Base-by-base conservation (phyloP, 768 basidiomycete genomes). In the Tephrocybe sp. region DNA sequence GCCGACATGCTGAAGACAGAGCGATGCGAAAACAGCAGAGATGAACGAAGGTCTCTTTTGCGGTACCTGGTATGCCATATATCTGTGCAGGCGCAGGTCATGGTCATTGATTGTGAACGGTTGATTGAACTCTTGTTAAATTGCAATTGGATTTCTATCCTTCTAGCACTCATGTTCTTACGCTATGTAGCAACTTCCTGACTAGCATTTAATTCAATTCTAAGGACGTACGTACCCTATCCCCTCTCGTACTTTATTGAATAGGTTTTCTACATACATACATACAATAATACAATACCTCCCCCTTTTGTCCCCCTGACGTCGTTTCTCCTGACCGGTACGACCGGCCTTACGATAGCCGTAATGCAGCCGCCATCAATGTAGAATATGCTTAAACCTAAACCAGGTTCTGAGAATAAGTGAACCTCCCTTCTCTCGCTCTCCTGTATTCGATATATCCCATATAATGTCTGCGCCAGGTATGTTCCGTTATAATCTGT, bases 1-100 rank as follows among this genome's bases (percentile, higher is more conserved):
- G 71, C 53, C 58, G 65, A 25, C 59, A 59, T 56, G 59, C 58
- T 36, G 71, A 73, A 48, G 70, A 68, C 40, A 61, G 64, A 9
- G 69, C 63, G 2, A 45, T 56, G 20, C 54, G 62, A 44, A 66
- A 63, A 37, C 49, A 59, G 23, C 49, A 54, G 23, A 59, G 45
- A 24, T 44, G 17, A 56, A 5, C 5, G 28, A 30, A n/a, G n/a
- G n/a, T n/a, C n/a, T n/a, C n/a, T n/a, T n/a, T n/a, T n/a, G n/a
- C n/a, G n/a, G n/a, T n/a, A n/a, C n/a, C n/a, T n/a, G n/a, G n/a
- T n/a, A n/a, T n/a, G n/a, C n/a, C n/a, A n/a, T n/a, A 12, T 17
- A 36, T 36, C 9, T 12, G 34, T 12, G 11, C n/a, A 7, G 34
- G 34, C 5, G 5, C 34, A 11, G 14, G 34, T 12, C 9, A 11